A percentile compares a stretch with the other conserved stretches of the same genome.
Evolutionary conservation across 2,329 filamentous ascomycete genomes (phyloP).

Genomic region (Exophiala sp.): DNA sequence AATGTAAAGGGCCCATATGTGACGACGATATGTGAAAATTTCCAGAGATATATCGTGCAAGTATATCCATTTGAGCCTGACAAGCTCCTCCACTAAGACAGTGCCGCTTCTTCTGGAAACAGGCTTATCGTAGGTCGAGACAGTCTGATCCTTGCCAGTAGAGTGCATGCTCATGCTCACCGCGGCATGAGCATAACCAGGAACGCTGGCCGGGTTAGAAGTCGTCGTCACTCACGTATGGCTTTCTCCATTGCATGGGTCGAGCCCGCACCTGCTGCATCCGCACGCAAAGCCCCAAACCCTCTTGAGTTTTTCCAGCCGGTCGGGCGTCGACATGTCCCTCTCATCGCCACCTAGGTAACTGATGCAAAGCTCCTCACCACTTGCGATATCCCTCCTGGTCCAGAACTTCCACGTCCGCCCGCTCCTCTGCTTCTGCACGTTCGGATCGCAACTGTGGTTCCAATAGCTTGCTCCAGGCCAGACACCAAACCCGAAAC

Average conservation of each 20-base stretch:
- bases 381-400: neutral
- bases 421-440: slow-evolving; percentile 11
- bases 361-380: slow-evolving; percentile 22
- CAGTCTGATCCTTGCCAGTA: too few species aligned
- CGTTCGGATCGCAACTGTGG: slow-evolving; percentile 17
- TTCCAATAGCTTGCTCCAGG: slow-evolving; percentile 21
- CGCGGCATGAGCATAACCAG: too few species aligned
- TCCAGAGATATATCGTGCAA: too few species aligned
- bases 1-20: too few species aligned
- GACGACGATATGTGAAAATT: too few species aligned
- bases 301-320: slow-evolving; percentile 10
- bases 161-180: too few species aligned
- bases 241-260: neutral
- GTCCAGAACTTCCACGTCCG: slow-evolving; percentile 14
- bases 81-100: too few species aligned
- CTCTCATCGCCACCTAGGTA: slow-evolving; percentile 22
- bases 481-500: slow-evolving; percentile 18
- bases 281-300: slow-evolving; percentile 17
- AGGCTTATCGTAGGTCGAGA: too few species aligned
- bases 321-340: slow-evolving; percentile 7
- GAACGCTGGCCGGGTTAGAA: too few species aligned
- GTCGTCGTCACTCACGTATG: too few species aligned
- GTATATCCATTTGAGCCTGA: too few species aligned
- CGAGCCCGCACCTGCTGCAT: slow-evolving; percentile 7
- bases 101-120: too few species aligned